Conservation (phyloP, 1,284 basidiomycete genomes). For the Pyrrhoderma noxium region DNA sequence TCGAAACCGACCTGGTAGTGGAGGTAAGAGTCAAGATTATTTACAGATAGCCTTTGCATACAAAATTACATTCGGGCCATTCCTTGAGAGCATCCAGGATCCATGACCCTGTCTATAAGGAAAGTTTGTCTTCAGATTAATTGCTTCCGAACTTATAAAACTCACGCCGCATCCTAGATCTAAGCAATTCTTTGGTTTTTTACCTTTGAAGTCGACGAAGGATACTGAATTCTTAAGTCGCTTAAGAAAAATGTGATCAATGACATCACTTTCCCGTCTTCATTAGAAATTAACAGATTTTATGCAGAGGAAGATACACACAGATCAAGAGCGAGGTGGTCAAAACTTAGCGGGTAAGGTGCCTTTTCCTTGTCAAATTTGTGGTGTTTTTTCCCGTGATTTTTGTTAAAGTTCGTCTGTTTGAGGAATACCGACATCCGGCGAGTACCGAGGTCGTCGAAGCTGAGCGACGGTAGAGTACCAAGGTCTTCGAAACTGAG, state of each 20-base stretch:
- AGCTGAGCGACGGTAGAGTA: neutral
- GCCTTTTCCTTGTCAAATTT: conserved; percentile 64
- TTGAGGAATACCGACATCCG: conserved; percentile 28
- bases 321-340: conserved; percentile 57
- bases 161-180: conserved; percentile 69
- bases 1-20: conserved; percentile 60
- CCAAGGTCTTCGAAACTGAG: conserved; percentile 5
- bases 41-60: conserved; percentile 32
- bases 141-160: conserved; percentile 11
- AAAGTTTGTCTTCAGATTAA: neutral
- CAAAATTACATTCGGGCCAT: conserved; percentile 61
- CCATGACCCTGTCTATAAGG: conserved; percentile 57
- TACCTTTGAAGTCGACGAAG: conserved; percentile 44
- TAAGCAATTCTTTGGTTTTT: conserved; percentile 42
- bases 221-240: conserved; percentile 45
- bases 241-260: conserved; percentile 48
- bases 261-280: conserved; percentile 37
- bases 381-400: conserved; percentile 57
- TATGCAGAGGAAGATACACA: conserved; percentile 30
- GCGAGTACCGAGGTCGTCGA: conserved; percentile 10
- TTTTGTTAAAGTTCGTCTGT: conserved; percentile 49
- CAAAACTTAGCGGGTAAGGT: conserved; percentile 62
- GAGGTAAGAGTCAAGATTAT: too few species aligned
- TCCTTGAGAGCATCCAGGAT: conserved; percentile 62
- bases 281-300: neutral